A percentile compares a stretch with the other conserved stretches of the same genome.
Evolutionary conservation across 345 rosid genomes (phyloP).

Genomic region (Syzygium aromaticum): DNA sequence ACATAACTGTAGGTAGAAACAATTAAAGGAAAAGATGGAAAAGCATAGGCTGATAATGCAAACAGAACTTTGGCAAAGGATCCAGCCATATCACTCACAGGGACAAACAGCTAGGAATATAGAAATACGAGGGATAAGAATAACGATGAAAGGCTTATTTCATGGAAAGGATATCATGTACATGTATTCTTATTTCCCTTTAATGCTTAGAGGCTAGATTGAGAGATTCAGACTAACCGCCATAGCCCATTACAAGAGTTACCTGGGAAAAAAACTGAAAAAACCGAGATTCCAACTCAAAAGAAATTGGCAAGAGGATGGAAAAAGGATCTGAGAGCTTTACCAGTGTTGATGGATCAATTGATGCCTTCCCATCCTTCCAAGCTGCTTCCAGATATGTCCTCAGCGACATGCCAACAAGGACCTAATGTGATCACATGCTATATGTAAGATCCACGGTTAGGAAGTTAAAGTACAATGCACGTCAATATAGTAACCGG

Average conservation of each 20-base stretch:
- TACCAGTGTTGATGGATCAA: constrained; percentile 96
- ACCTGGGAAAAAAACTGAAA: not conserved
- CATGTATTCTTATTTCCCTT: not conserved
- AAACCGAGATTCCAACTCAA: not conserved
- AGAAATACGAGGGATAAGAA: not conserved
- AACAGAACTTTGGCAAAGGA: not conserved
- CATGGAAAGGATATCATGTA: not conserved
- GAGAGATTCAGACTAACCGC: not conserved
- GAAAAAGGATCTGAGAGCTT: not conserved
- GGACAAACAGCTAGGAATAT: not conserved
- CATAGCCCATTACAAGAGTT: not conserved
- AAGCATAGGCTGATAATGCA: not conserved
- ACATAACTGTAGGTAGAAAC: not conserved
- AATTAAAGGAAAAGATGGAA: not conserved
- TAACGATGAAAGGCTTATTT: not conserved
- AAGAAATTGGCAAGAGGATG: not conserved
- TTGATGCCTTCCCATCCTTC: constrained; percentile 96
- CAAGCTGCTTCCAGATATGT: constrained; percentile 98
- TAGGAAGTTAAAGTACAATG: not conserved
- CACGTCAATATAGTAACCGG: not conserved
- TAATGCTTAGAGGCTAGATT: not conserved
- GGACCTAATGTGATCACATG: constrained; percentile 34
- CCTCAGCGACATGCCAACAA: constrained; percentile 96
- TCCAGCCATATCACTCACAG: not conserved
- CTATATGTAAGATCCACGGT: not conserved